These are phyloP conservation scores for Trichoderma brevicompactum DNA, from an alignment of 2,329 filamentous ascomycete species.

Conservation along the genomic window DNA sequence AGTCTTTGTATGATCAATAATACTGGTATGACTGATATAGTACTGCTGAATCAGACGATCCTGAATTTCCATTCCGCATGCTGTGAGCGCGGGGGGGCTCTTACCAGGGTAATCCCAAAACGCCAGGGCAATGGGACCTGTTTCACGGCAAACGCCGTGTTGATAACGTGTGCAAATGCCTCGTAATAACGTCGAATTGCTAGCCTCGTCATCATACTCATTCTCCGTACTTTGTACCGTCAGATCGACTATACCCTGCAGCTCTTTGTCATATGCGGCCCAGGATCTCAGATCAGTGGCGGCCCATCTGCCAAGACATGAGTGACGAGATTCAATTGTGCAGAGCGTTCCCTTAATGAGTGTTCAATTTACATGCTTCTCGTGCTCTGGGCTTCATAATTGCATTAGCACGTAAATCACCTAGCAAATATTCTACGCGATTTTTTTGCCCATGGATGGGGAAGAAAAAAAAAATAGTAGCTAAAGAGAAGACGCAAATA, in stretches of 20 bases:
- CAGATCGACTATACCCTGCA: conserved; percentile 15
- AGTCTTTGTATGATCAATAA: background rate
- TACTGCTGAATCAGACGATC: background rate
- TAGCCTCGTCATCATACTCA: conserved; percentile 4
- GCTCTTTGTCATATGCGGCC: conserved; percentile 8
- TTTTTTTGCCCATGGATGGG: background rate
- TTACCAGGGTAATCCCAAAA: background rate
- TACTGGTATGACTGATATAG: background rate
- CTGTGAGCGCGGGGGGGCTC: background rate
- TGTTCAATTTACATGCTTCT: background rate
- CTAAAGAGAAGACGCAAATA: background rate
- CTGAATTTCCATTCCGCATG: background rate
- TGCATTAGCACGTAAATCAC: background rate
- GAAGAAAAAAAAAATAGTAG: background rate
- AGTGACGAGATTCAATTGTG: background rate
- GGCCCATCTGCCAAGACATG: background rate
- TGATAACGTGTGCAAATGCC: background rate
- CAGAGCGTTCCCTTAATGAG: background rate
- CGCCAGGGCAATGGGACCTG: background rate
- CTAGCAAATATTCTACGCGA: conserved; percentile 1
- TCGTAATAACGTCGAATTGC: background rate
- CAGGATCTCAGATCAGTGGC: conserved; percentile 17
- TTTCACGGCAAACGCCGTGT: conserved; percentile 18
- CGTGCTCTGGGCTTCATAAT: background rate
- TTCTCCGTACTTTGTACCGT: background rate